Conservation (phyloP, 2,329 filamentous ascomycete genomes). For the Dryadomyces quercus-mongolicae region DNA sequence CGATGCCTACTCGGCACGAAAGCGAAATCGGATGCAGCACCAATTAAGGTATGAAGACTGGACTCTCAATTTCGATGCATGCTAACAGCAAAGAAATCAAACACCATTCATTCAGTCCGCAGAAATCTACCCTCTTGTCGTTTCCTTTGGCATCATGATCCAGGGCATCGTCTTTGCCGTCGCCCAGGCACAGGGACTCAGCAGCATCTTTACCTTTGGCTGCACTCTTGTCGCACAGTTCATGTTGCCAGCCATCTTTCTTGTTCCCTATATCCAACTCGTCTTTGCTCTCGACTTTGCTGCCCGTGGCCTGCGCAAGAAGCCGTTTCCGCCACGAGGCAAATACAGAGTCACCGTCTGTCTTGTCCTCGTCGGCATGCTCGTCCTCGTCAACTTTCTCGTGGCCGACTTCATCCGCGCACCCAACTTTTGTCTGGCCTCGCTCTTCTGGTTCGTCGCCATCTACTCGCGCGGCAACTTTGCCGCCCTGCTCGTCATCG, state of each 20-base stretch:
- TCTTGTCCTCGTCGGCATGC: slow-evolving; percentile 34
- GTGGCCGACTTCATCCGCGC: slow-evolving; percentile 43
- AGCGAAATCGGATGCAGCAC: slow-evolving; percentile 26
- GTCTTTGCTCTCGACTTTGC: slow-evolving; percentile 53
- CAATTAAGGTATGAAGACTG: slow-evolving; percentile 26
- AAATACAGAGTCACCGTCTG: slow-evolving; percentile 50
- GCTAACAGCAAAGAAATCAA: slow-evolving; percentile 1
- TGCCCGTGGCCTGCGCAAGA: slow-evolving; percentile 38
- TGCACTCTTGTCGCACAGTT: slow-evolving; percentile 43
- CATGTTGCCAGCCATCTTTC: slow-evolving; percentile 53
- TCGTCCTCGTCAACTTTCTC: slow-evolving; percentile 44
- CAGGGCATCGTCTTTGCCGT: slow-evolving; percentile 47
- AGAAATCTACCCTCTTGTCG: slow-evolving; percentile 41
- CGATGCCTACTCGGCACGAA: slow-evolving; percentile 37
- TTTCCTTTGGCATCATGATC: slow-evolving; percentile 43
- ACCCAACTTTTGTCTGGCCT: slow-evolving; percentile 51
- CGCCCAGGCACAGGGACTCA: slow-evolving; percentile 42
- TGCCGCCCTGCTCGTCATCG: slow-evolving; percentile 36
- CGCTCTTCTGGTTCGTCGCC: slow-evolving; percentile 55
- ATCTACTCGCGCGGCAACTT: slow-evolving; percentile 48
- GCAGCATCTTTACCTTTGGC: slow-evolving; percentile 34
- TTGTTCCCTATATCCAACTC: slow-evolving; percentile 53
- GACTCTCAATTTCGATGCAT: not conserved
- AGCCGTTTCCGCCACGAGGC: slow-evolving; percentile 44
- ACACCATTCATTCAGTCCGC: slow-evolving; percentile 30